These are phyloP conservation scores for Ensete ventricosum DNA, from an alignment of 176 grass and related monocot genomes.

Conservation along the genomic window DNA sequence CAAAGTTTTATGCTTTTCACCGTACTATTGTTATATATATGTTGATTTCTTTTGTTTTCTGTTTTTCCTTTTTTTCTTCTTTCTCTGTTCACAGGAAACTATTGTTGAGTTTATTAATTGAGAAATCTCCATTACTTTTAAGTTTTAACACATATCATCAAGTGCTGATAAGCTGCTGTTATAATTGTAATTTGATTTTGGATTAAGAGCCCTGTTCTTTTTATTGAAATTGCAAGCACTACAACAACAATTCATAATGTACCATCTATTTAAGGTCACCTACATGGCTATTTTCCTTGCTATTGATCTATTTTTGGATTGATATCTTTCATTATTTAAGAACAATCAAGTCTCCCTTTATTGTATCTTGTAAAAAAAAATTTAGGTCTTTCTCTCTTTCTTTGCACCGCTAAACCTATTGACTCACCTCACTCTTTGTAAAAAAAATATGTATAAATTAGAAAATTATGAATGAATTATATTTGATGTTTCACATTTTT, in stretches of 20 bases:
- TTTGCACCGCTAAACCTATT: background rate
- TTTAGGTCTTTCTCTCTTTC: background rate
- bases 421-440: background rate
- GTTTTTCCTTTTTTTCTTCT: background rate
- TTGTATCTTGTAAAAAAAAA: background rate
- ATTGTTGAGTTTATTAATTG: background rate
- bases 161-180: background rate
- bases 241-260: background rate
- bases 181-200: background rate
- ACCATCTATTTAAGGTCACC: background rate
- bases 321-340: no score
- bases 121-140: background rate
- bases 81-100: background rate
- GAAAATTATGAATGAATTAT: background rate
- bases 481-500: background rate
- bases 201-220: background rate
- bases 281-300: background rate
- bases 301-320: background rate
- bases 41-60: conserved; percentile 4
- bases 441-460: background rate
- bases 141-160: background rate
- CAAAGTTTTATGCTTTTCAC: background rate
- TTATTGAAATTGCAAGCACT: background rate
- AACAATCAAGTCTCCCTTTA: background rate
- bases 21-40: conserved; percentile 1